These are phyloP conservation scores for Scopulariopsis brevicaulis DNA, from an alignment of 2,329 filamentous ascomycete genomes.

Conservation along the genomic window DNA sequence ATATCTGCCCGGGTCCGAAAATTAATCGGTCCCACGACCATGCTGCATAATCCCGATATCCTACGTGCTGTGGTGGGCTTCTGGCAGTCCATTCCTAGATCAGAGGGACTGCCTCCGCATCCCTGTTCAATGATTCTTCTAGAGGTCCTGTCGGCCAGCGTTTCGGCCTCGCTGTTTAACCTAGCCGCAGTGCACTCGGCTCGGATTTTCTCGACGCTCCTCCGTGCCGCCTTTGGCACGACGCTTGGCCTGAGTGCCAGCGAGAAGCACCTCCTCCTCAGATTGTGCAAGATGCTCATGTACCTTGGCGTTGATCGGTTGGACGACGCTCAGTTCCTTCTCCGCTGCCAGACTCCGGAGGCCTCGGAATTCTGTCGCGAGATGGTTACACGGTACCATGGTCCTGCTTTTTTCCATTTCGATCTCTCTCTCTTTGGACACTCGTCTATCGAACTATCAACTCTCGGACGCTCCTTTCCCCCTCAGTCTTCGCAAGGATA, in stretches of 20 bases:
- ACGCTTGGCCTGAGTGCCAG: conserved; percentile 36
- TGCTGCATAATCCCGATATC: conserved; percentile 51
- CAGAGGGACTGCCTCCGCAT: conserved; percentile 28
- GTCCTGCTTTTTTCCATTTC: conserved; percentile 83
- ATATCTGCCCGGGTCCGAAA: conserved; percentile 23
- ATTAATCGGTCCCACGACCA: conserved; percentile 37
- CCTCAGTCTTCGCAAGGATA: conserved; percentile 73
- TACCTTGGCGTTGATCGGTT: conserved; percentile 66
- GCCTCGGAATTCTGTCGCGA: conserved; percentile 61
- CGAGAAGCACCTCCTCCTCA: conserved; percentile 49
- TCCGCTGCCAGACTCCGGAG: conserved; percentile 37
- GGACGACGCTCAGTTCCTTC: conserved; percentile 71
- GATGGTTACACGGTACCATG: conserved; percentile 62
- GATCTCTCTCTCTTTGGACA: conserved; percentile 82
- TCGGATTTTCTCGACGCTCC: conserved; percentile 55
- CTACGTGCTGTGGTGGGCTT: conserved; percentile 50
- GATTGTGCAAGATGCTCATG: conserved; percentile 60
- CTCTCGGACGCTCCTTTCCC: conserved; percentile 76
- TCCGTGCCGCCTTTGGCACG: conserved; percentile 47
- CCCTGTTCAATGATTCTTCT: conserved; percentile 53
- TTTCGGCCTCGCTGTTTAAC: conserved; percentile 55
- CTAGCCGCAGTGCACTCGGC: conserved; percentile 60
- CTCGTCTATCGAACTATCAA: conserved; percentile 80
- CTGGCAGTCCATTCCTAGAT: conserved; percentile 50
- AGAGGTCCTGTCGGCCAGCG: conserved; percentile 46